These are phyloP conservation scores for Dictyostelium firmibasis DNA, from an alignment of 78 protist species.

Conservation along the genomic window DNA sequence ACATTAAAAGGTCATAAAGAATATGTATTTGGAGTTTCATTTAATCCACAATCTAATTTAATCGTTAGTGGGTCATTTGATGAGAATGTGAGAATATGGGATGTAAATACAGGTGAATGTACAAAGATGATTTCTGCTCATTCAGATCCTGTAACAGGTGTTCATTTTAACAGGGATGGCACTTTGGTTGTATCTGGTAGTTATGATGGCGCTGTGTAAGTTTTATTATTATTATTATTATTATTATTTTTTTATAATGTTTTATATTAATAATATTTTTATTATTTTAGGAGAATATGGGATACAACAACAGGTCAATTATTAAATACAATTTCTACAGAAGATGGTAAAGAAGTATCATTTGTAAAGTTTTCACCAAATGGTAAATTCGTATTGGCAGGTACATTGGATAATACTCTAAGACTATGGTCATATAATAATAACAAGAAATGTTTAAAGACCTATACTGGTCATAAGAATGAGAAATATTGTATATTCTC, in stretches of 20 bases:
- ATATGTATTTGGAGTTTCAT: constrained; percentile 89
- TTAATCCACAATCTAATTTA: constrained; percentile 90
- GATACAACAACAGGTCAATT: constrained; percentile 91
- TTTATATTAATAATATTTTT: no score
- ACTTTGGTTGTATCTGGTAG: constrained; percentile 89
- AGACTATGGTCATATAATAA: constrained; percentile 90
- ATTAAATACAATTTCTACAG: constrained; percentile 90
- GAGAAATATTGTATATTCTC: constrained; percentile 85
- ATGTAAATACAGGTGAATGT: constrained; percentile 83
- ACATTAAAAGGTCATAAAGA: constrained; percentile 90
- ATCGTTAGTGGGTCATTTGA: constrained; percentile 95
- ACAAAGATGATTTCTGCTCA: constrained; percentile 89
- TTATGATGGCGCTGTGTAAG: constrained; percentile 89
- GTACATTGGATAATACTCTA: constrained; percentile 84
- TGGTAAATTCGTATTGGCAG: constrained; percentile 89
- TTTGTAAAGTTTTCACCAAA: constrained; percentile 94
- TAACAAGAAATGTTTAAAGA: constrained; percentile 83
- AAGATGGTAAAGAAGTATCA: constrained; percentile 89
- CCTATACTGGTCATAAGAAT: constrained; percentile 92
- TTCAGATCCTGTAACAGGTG: constrained; percentile 94
- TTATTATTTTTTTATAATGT: neutral
- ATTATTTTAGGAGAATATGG: constrained; percentile 92
- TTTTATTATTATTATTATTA: neutral
- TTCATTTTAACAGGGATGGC: constrained; percentile 95
- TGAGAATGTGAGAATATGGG: constrained; percentile 89